phyloP scores from a whole-genome alignment of 306 rosid species.

The Quercus variabilis region DNA sequence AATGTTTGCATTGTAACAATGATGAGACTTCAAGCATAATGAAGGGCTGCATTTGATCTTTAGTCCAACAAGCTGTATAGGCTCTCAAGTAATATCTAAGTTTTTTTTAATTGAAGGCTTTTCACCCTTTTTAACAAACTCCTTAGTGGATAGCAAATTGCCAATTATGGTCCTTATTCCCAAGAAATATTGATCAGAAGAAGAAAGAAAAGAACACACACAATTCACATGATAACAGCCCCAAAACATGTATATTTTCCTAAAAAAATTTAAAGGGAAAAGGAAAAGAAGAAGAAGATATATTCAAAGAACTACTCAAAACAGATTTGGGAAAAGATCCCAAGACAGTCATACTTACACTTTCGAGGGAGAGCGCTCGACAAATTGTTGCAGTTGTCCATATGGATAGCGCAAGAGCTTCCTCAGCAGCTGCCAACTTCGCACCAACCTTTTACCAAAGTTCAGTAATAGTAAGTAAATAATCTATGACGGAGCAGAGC shows the following conservation, averaged over 20 bases:
- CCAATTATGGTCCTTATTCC: not conserved
- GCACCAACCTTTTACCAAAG: conserved; percentile 42
- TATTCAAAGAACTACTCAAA: not conserved
- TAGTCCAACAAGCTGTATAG: not conserved
- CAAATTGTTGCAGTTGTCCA: conserved; percentile 90
- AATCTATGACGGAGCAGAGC: not conserved
- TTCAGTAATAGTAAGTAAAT: conserved; percentile 14
- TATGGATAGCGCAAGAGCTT: conserved; percentile 75
- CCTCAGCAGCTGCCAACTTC: conserved; percentile 84
- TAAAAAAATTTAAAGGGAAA: not conserved
- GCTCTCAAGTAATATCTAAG: not conserved
- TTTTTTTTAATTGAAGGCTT: not conserved
- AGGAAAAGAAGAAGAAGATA: not conserved
- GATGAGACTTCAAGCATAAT: not conserved
- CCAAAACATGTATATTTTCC: not conserved
- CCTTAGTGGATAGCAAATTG: not conserved
- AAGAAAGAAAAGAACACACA: not conserved
- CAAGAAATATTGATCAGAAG: not conserved
- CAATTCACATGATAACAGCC: not conserved
- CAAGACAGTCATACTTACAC: conserved; percentile 45
- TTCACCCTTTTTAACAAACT: not conserved
- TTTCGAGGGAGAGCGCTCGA: conserved; percentile 84
- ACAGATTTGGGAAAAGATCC: conserved; percentile 7
- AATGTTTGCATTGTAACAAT: not conserved
- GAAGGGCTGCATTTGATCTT: not conserved